Base-by-base conservation (phyloP, 495 filamentous ascomycete species). In the Melanomma pulvis-pyrius region DNA sequence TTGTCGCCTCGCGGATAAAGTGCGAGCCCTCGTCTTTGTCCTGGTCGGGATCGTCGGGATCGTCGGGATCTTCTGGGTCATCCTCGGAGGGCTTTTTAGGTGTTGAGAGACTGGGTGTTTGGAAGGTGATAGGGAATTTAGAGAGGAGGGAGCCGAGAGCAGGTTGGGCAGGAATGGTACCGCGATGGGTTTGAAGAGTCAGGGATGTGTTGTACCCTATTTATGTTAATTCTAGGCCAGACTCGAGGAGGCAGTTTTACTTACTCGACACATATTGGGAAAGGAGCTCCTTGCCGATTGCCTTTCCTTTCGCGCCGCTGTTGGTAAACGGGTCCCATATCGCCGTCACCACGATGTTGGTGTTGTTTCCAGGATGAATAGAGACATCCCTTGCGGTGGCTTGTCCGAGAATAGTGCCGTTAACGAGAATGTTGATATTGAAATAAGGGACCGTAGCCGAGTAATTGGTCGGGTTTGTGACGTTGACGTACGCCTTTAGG, bases 391-490 rank as follows among this genome's bases (percentile, higher is more conserved):
- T 78, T 2, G 86, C 82, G 0, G 80, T 88, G 7, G 88, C 85
- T 75, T 93, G 89, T 52, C 90, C 94, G 15, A 98, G 77, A 12
- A 88, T 72, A 0, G 89, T 88, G 25, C 79, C 84, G 69, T 96
- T 94, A 74, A 82, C 87, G 28, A 90, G 73, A 32, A 98, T 72
- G 61, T 91, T 81, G 36, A 96, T 79, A 72, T 91, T 91, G 50
- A 90, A 70, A 64, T 87, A 93, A 9, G 94, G 93, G 41, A 98
- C 78, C 21, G 81, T 79, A 0, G 90, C 92, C 25, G 90, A 87
- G 75, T 97, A 97, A 0, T 86, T 79, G 0, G 92, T 96, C 2
- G 94, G 94, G 72, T 98, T 98, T 1, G 90, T 93, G 63, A 97
- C 79, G 73, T 93, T 94, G 61, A 96, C 78, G 22, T 72, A 78